phyloP scores from a whole-genome alignment of 495 filamentous ascomycete genomes.

The Astrothelium macrocarpum region DNA sequence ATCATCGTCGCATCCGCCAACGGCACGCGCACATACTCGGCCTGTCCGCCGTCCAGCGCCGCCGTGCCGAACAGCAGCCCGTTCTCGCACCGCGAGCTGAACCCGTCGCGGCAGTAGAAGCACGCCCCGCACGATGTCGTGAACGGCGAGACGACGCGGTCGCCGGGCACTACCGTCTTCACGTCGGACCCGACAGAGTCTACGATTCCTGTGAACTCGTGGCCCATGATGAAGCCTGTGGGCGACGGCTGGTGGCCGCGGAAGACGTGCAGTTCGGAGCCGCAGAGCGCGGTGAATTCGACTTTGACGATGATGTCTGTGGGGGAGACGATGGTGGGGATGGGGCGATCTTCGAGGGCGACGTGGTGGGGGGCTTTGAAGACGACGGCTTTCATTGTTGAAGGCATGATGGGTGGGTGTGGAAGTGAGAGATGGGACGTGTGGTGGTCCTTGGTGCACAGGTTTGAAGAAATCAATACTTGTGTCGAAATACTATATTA shows the following conservation, averaged over 20 bases:
- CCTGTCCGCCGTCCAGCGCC: slow-evolving; percentile 75
- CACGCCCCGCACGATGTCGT: slow-evolving; percentile 53
- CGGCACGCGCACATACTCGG: slow-evolving; percentile 82
- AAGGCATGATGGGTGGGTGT: slow-evolving; percentile 31
- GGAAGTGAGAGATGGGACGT: too few relatives aligned
- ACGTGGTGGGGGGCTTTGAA: slow-evolving; percentile 48
- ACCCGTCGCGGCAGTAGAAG: slow-evolving; percentile 81
- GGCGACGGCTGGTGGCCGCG: slow-evolving; percentile 64
- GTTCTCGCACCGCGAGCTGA: slow-evolving; percentile 74
- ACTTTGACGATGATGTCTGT: slow-evolving; percentile 82
- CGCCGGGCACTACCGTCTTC: slow-evolving; percentile 60
- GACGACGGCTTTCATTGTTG: slow-evolving; percentile 59
- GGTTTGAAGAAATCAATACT: too few relatives aligned
- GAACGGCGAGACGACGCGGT: slow-evolving; percentile 52
- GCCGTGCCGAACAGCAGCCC: slow-evolving; percentile 64
- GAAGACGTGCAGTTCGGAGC: slow-evolving; percentile 86
- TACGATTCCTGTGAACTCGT: slow-evolving; percentile 76
- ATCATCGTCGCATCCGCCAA: slow-evolving; percentile 75
- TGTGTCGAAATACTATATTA: too few relatives aligned
- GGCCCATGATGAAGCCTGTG: slow-evolving; percentile 64
- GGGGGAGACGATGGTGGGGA: slow-evolving; percentile 56
- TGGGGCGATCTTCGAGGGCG: slow-evolving; percentile 53
- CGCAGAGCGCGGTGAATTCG: slow-evolving; percentile 76
- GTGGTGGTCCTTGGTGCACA: not conserved
- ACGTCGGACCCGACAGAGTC: slow-evolving; percentile 58